Evolutionary conservation across 2,329 filamentous ascomycete genomes (phyloP), one percentile per base, ranked within the genome.

Genomic region (Neofusicoccum parvum): DNA sequence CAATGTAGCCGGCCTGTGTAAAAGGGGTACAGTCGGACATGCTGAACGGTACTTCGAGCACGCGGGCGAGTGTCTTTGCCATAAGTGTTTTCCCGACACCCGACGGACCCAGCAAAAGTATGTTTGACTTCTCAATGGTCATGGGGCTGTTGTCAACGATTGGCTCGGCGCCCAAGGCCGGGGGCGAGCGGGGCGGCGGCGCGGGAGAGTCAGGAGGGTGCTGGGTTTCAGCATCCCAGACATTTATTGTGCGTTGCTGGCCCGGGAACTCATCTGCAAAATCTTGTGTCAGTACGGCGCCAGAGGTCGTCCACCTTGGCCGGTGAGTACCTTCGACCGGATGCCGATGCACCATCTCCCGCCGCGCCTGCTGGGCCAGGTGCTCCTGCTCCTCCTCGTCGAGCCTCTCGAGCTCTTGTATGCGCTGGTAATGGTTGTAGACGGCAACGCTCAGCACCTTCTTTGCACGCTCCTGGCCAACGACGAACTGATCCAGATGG

Each of bases 31-130:
- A 98, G 78, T 98, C 94, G 67, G 92, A 94, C 78, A 97, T 97
- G 68, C 92, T 93, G 74, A 97, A 96, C 0, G 95, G 95, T 0
- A 98, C 93, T 67, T 95, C 94, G n/a, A 99, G 86, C 62, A 95
- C 90, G 73, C 93, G 90, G 70, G 94, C 95, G 45, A 98, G 81
- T 0, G 94, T 98, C 78, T 94, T 96, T 62, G 93, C 86, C 80
- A 99, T 98, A 68, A 98, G 88, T 0, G 95, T 99, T 81, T 99
- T 99, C 14, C 95, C 95, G 5, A 97, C 94, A 2, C 95, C 95
- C 0, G 94, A 97, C 0, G 95, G 95, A 0, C 95, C 95, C 32
- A 98, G 86, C 62, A 98, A 82, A 48, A 99, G 82, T 46, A 99
- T 85, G 75, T 99, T 99, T 72, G 94, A 97, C 81, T 99, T 99